Conservation (phyloP, 805 yeast genomes). For the Pichia kluyveri region DNA sequence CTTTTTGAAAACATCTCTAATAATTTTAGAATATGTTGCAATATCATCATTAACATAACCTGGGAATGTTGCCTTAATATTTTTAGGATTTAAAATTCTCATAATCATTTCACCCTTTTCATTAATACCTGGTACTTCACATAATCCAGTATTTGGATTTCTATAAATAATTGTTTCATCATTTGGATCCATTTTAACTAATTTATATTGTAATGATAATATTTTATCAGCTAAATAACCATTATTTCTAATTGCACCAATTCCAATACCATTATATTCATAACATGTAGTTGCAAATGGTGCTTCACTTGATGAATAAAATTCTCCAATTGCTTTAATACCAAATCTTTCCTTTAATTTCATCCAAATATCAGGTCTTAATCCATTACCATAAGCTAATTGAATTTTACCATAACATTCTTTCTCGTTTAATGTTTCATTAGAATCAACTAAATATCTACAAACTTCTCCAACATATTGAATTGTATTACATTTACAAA, state of each 20-base stretch:
- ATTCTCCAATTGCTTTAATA: slow-evolving; percentile 74
- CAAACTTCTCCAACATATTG: slow-evolving; percentile 96
- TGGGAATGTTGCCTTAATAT: slow-evolving; percentile 71
- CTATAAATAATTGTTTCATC: slow-evolving; percentile 67
- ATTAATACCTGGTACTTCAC: slow-evolving; percentile 41
- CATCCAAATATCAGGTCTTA: slow-evolving; percentile 82
- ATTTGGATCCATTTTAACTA: slow-evolving; percentile 72
- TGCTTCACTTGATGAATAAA: slow-evolving; percentile 89
- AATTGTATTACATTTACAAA: slow-evolving; percentile 65
- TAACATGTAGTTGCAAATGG: slow-evolving; percentile 80
- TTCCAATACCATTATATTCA: slow-evolving; percentile 52
- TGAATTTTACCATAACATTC: slow-evolving; percentile 29
- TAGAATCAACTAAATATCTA: slow-evolving; percentile 59
- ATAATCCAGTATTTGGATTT: slow-evolving; percentile 55
- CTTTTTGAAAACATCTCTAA: slow-evolving; percentile 62
- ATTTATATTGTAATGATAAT: slow-evolving; percentile 42
- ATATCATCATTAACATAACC: slow-evolving; percentile 77
- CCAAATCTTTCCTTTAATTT: slow-evolving; percentile 70
- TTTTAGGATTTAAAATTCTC: slow-evolving; percentile 52
- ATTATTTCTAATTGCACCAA: slow-evolving; percentile 80
- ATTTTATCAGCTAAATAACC: slow-evolving; percentile 64
- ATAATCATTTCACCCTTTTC: slow-evolving; percentile 87
- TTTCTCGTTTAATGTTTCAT: slow-evolving; percentile 16
- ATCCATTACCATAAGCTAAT: slow-evolving; percentile 85
- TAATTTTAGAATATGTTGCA: slow-evolving; percentile 72